A percentile compares a stretch with the other conserved stretches of the same genome.
Evolutionary conservation across 2,329 filamentous ascomycete species (phyloP).

Genomic region (Neofusicoccum sp.): DNA sequence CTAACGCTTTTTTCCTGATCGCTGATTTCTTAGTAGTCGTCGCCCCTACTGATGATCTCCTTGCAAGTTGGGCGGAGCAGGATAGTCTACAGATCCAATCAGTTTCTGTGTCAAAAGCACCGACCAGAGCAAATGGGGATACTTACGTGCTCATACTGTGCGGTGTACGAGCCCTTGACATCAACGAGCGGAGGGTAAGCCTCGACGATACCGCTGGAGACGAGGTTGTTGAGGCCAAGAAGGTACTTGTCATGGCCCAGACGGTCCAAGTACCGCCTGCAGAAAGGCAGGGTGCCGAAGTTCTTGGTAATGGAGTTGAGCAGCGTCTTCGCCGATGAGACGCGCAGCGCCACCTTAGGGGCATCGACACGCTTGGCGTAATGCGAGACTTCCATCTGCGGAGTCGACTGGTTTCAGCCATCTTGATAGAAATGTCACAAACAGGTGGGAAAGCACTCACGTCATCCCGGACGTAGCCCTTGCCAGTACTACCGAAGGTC

Average conservation of each 20-base stretch:
- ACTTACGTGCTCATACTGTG: constrained; percentile 91
- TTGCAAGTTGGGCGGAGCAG: constrained; percentile 64
- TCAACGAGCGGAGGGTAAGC: constrained; percentile 87
- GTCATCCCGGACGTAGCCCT: constrained; percentile 82
- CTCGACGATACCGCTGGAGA: constrained; percentile 80
- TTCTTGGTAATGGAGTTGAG: constrained; percentile 93
- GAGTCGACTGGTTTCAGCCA: background rate
- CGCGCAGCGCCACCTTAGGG: constrained; percentile 70
- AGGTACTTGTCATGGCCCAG: constrained; percentile 95
- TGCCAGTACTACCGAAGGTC: constrained; percentile 91
- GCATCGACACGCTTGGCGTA: constrained; percentile 76
- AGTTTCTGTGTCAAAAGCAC: background rate
- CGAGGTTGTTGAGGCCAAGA: constrained; percentile 82
- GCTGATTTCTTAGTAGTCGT: constrained; percentile 64
- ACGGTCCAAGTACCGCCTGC: constrained; percentile 84
- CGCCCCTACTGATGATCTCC: constrained; percentile 82
- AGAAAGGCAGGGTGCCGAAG: constrained; percentile 90
- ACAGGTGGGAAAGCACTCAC: constrained; percentile 48
- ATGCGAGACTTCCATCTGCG: constrained; percentile 71
- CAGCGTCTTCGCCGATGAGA: constrained; percentile 80
- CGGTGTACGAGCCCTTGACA: constrained; percentile 91
- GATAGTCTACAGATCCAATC: constrained; percentile 59
- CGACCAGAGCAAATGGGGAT: no score
- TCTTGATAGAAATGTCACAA: background rate
- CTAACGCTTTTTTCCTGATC: background rate